Conservation (phyloP, 2,329 filamentous ascomycete genomes). For the Didymella lethalis region DNA sequence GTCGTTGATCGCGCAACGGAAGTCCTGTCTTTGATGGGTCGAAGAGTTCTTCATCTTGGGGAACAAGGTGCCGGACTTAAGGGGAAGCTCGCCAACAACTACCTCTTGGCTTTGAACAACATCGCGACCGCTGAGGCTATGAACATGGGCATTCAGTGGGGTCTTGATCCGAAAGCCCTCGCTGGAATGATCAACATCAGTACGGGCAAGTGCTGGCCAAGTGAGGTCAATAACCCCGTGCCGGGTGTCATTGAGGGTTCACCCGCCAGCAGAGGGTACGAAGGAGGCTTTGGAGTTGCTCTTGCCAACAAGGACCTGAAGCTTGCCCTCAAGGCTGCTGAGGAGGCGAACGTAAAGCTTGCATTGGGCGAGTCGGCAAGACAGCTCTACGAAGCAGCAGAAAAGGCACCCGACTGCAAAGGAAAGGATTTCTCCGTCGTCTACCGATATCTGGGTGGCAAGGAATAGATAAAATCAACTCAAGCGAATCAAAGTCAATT, state of each 20-base stretch:
- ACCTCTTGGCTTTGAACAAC: conserved; percentile 92
- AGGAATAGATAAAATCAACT: conserved; percentile 45
- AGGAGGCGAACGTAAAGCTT: conserved; percentile 55
- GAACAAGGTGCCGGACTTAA: conserved; percentile 84
- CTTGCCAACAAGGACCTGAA: conserved; percentile 61
- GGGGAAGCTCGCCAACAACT: conserved; percentile 97
- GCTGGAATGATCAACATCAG: conserved; percentile 90
- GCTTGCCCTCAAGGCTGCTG: conserved; percentile 57
- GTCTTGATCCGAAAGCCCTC: conserved; percentile 70
- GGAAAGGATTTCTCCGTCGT: conserved; percentile 61
- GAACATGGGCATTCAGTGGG: conserved; percentile 70
- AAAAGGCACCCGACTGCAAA: conserved; percentile 55
- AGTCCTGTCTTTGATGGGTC: conserved; percentile 82
- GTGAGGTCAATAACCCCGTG: conserved; percentile 94
- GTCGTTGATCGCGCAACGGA: conserved; percentile 71
- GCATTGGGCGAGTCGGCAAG: conserved; percentile 56
- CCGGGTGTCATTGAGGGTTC: conserved; percentile 79
- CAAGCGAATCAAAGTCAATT: not conserved
- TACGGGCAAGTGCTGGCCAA: conserved; percentile 95
- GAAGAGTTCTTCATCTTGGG: conserved; percentile 85
- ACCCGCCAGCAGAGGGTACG: conserved; percentile 76
- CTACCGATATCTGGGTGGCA: conserved; percentile 59
- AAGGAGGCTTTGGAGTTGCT: conserved; percentile 59
- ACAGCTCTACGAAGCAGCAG: conserved; percentile 56
- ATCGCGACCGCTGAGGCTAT: conserved; percentile 73